Percentiles rank a stretch among this genome's conserved stretches.
These are phyloP conservation scores for Mycogone perniciosa DNA, from an alignment of 2,329 filamentous ascomycete genomes.

Conservation along the genomic window DNA sequence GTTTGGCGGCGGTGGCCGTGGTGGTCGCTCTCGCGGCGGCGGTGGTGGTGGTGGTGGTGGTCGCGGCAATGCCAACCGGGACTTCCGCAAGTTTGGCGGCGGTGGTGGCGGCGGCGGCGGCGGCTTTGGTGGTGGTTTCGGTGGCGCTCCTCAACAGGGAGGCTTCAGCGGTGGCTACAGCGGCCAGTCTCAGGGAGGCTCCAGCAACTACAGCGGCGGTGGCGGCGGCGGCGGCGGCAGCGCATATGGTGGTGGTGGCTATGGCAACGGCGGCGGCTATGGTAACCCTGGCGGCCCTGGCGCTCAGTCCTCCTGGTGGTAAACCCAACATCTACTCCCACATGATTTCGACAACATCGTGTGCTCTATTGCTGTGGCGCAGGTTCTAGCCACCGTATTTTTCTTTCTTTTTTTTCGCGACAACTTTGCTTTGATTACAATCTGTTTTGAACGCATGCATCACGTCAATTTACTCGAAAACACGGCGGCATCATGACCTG, in stretches of 20 bases:
- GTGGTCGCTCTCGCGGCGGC: conserved; percentile 47
- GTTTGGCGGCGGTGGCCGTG: conserved; percentile 64
- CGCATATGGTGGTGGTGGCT: conserved; percentile 39
- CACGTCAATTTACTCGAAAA: conserved; percentile 26
- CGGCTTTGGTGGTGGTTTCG: conserved; percentile 34
- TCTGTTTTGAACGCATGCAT: conserved; percentile 23
- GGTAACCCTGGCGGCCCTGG: conserved; percentile 65
- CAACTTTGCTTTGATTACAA: conserved; percentile 20
- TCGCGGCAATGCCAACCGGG: conserved; percentile 70
- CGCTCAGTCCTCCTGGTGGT: conserved; percentile 65
- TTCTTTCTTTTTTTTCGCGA: conserved; percentile 19
- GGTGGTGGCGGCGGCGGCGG: conserved; percentile 42
- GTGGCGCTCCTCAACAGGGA: conserved; percentile 22
- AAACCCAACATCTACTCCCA: conserved; percentile 26
- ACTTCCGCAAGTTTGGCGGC: conserved; percentile 77
- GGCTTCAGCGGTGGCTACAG: conserved; percentile 29
- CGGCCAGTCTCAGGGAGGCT: conserved; percentile 28
- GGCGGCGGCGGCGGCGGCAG: conserved; percentile 37
- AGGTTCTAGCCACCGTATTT: conserved; percentile 14
- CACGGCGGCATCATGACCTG: conserved; percentile 38
- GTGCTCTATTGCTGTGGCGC: conserved; percentile 11
- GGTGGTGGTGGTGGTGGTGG: conserved; percentile 62
- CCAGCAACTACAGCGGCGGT: conserved; percentile 33
- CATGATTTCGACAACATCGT: conserved; percentile 13
- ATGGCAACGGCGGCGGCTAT: conserved; percentile 44